Percentiles rank a stretch among this genome's conserved stretches.
Conservation (phyloP, 768 basidiomycete species). For the Dendrothele bispora region DNA sequence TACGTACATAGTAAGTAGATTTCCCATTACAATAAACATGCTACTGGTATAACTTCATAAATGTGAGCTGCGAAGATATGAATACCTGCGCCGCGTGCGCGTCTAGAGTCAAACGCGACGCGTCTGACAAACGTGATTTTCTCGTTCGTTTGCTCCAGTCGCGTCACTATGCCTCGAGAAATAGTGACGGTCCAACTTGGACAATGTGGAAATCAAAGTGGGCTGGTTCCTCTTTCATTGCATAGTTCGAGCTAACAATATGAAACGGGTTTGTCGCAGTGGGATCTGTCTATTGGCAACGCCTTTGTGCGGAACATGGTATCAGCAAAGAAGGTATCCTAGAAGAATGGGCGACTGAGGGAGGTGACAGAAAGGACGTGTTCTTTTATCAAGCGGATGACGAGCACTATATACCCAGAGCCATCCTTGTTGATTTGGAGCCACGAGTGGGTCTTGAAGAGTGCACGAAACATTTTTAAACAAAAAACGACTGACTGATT, state of each 20-base stretch:
- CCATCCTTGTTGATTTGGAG: slow-evolving; percentile 94
- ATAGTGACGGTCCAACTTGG: slow-evolving; percentile 74
- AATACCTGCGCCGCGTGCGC: too few relatives aligned
- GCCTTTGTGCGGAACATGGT: slow-evolving; percentile 96
- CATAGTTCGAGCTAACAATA: slow-evolving; percentile 11
- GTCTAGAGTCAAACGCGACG: too few relatives aligned
- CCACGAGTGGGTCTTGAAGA: slow-evolving; percentile 68
- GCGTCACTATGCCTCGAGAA: slow-evolving; percentile 57
- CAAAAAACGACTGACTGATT: slow-evolving; percentile 10
- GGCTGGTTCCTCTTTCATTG: slow-evolving; percentile 23
- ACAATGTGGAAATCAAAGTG: slow-evolving; percentile 92
- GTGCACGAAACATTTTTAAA: background rate
- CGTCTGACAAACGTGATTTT: too few relatives aligned
- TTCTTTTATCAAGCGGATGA: slow-evolving; percentile 99
- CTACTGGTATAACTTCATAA: too few relatives aligned
- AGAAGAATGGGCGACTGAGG: slow-evolving; percentile 95
- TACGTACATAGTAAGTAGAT: too few relatives aligned
- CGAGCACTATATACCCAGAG: slow-evolving; percentile 97
- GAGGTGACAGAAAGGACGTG: slow-evolving; percentile 96
- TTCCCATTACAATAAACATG: slow-evolving; percentile 1
- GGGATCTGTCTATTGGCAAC: slow-evolving; percentile 98
- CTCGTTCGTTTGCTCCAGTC: background rate
- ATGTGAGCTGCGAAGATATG: too few relatives aligned
- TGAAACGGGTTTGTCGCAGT: slow-evolving; percentile 39
- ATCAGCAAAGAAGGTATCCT: slow-evolving; percentile 94